phyloP scores from a whole-genome alignment of 1,139 yeast species.

The Blastobotrys illinoisensis region DNA sequence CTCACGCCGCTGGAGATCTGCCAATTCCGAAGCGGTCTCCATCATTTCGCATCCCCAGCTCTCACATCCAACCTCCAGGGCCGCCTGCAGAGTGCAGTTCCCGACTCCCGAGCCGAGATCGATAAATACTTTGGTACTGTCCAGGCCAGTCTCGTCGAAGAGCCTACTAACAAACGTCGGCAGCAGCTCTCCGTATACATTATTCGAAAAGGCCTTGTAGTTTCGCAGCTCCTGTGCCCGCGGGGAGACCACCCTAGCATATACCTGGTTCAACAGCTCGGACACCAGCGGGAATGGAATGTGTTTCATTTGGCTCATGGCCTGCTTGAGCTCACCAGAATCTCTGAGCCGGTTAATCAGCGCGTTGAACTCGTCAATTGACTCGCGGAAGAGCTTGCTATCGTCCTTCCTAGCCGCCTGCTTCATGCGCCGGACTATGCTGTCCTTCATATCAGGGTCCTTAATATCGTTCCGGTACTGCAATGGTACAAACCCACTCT shows the following conservation, averaged over 20 bases:
- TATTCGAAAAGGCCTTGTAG: conserved; percentile 83
- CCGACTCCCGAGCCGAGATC: conserved; percentile 96
- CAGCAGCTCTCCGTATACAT: conserved; percentile 85
- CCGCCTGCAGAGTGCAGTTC: conserved; percentile 84
- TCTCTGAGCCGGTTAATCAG: conserved; percentile 35
- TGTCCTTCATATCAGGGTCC: conserved; percentile 36
- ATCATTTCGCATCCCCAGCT: conserved; percentile 90
- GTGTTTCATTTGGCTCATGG: conserved; percentile 37
- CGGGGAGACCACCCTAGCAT: conserved; percentile 75
- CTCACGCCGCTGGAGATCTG: conserved; percentile 54
- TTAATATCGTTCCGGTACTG: conserved; percentile 38
- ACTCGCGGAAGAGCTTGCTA: conserved; percentile 29
- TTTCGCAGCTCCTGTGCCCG: conserved; percentile 57
- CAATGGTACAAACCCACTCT: conserved; percentile 41
- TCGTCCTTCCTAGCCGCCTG: conserved; percentile 40
- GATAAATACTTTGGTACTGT: conserved; percentile 54
- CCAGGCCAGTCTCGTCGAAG: conserved; percentile 56
- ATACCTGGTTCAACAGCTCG: conserved; percentile 64
- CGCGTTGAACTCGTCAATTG: conserved; percentile 41
- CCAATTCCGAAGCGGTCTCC: conserved; percentile 71
- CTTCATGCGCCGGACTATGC: conserved; percentile 44
- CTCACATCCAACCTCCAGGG: conserved; percentile 75
- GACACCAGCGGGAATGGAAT: conserved; percentile 59
- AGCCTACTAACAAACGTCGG: conserved; percentile 72
- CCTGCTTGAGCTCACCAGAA: conserved; percentile 32